Evolutionary conservation across 2,329 filamentous ascomycete species (phyloP).

Genomic region (Ceratocystis cacaofunesta): DNA sequence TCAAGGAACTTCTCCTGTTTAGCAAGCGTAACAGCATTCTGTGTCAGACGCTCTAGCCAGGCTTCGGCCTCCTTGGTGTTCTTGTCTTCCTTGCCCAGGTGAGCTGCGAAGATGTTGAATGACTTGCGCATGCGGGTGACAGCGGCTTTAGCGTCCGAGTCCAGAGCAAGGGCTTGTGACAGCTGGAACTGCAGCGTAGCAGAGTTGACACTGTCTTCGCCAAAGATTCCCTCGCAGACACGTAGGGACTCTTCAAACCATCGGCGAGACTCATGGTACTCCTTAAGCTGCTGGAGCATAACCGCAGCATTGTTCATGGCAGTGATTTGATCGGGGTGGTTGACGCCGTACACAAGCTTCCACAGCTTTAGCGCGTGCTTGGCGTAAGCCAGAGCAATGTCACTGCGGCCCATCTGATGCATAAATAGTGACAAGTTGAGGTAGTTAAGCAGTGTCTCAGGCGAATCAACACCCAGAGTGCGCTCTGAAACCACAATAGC

Average conservation of each 20-base stretch:
- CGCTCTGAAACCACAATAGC: conserved; percentile 92
- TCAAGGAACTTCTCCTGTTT: conserved; percentile 85
- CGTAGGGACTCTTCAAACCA: conserved; percentile 93
- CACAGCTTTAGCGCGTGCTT: conserved; percentile 87
- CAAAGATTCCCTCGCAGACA: conserved; percentile 80
- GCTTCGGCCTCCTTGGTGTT: conserved; percentile 97
- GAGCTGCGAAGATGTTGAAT: conserved; percentile 82
- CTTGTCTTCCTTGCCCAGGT: conserved; percentile 79
- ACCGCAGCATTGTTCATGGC: conserved; percentile 98
- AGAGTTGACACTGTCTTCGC: conserved; percentile 78
- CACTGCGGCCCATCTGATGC: conserved; percentile 82
- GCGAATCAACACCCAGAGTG: conserved; percentile 82
- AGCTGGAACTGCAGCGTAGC: conserved; percentile 95
- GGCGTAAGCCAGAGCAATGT: conserved; percentile 71
- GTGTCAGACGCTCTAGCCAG: conserved; percentile 91
- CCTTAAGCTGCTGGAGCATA: conserved; percentile 92
- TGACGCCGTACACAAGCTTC: conserved; percentile 89
- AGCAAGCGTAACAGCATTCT: conserved; percentile 85
- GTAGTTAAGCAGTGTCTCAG: conserved; percentile 88
- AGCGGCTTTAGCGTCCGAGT: conserved; percentile 82
- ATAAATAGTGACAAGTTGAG: conserved; percentile 90
- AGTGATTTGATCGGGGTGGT: conserved; percentile 94
- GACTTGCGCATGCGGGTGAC: conserved; percentile 91
- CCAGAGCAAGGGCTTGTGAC: conserved; percentile 86
- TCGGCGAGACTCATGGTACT: conserved; percentile 81